These are phyloP conservation scores for Trichoderma citrinoviride DNA, from an alignment of 2,329 filamentous ascomycete genomes.

Conservation along the genomic window DNA sequence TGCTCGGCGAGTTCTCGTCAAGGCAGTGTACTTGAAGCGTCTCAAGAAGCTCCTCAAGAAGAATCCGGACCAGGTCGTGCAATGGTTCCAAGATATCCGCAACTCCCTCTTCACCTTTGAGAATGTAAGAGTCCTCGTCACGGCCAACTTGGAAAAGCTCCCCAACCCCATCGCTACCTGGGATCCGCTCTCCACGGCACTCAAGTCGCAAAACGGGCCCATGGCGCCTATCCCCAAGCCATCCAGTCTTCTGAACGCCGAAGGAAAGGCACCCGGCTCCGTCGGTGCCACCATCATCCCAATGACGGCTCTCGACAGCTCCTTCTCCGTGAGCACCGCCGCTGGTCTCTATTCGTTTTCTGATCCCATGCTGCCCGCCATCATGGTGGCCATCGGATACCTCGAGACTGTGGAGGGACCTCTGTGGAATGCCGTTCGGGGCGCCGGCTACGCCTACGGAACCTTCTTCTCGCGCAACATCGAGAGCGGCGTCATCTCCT, in stretches of 20 bases:
- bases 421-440: constrained; percentile 88
- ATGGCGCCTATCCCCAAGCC: constrained; percentile 70
- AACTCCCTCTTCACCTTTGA: constrained; percentile 73
- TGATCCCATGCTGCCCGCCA: constrained; percentile 74
- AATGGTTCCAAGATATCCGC: constrained; percentile 74
- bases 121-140: constrained; percentile 83
- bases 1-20: constrained; percentile 78
- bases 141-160: constrained; percentile 74
- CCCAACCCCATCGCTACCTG: constrained; percentile 74
- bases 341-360: constrained; percentile 71
- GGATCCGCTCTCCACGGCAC: constrained; percentile 50
- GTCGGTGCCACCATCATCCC: constrained; percentile 76
- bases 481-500: constrained; percentile 77
- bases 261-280: constrained; percentile 72
- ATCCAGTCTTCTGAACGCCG: constrained; percentile 67
- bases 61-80: constrained; percentile 72
- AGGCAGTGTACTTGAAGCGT: constrained; percentile 81
- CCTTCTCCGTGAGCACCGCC: constrained; percentile 75
- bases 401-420: constrained; percentile 92
- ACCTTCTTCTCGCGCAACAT: constrained; percentile 74
- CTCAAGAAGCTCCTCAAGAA: constrained; percentile 76
- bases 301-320: constrained; percentile 90
- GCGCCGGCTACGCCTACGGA: constrained; percentile 90
- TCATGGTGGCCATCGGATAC: constrained; percentile 86
- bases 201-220: constrained; percentile 40